Evolutionary conservation across 2,329 filamentous ascomycete species (phyloP), one percentile per base, ranked within the genome.

Genomic region (Fusarium temperatum): DNA sequence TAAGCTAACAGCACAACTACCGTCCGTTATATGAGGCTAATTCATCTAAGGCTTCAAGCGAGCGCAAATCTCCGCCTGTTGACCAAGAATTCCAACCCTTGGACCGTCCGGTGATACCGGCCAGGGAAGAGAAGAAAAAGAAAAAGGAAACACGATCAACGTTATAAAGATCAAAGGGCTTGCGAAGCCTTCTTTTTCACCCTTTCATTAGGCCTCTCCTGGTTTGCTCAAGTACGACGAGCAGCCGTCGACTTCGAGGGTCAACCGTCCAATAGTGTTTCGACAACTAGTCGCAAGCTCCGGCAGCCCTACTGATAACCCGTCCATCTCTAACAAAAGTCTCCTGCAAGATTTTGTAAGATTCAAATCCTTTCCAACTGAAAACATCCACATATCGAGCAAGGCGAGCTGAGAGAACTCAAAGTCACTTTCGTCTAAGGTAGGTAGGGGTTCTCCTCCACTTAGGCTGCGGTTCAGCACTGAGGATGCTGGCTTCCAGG

Each of bases 401-500:
- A 54, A 66, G 51, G 63, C 62, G 39, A 71, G 67, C 70, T 74
- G 61, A 62, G 61, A 62, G 50, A 51, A 47, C 41, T 24, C 41
- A 65, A 54, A 54, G 26, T 59, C 56, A 59, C 32, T 59, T 38
- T 30, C 41, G 56, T 26, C 56, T 51, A 30, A 53, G 32, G 30
- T 26, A 53, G 32, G 30, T 26, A 53, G 55, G 42, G 22, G 55
- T n/a, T 50, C 41, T 50, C 45, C 36, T 65, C 50, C 63, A 65
- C 63, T 48, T 55, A 44, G 32, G 35, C 42, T 39, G 64, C 38
- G 22, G 36, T 53, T 38, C 54, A 51, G 66, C 63, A 58, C 68
- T 66, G 48, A 72, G 72, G 48, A 77, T 77, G 75, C 75, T 77
- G 63, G 68, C 66, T 73, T 70, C 48, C 70, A 75, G 74, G 74